Percentiles rank a stretch among this genome's conserved stretches.
These are phyloP conservation scores for Exophiala phaeomuriformis DNA, from an alignment of 2,329 filamentous ascomycete genomes.

Conservation along the genomic window DNA sequence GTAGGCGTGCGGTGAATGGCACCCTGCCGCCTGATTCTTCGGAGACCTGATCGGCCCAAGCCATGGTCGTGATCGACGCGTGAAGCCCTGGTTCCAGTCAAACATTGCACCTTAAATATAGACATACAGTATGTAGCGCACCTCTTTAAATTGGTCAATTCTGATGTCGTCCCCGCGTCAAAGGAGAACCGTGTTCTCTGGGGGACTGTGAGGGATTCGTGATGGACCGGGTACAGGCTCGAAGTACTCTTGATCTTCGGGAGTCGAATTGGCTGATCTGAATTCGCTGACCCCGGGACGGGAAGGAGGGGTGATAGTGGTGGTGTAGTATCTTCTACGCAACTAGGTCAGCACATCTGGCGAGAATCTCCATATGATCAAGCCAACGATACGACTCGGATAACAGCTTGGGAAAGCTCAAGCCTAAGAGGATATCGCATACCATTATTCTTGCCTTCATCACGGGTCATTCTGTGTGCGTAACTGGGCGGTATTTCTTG, in stretches of 20 bases:
- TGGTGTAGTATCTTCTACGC: slow-evolving; percentile 17
- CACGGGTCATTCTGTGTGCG: slow-evolving; percentile 18
- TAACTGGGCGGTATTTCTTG: slow-evolving; percentile 4
- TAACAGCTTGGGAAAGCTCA: background rate
- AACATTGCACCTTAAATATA: background rate
- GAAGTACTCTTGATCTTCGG: slow-evolving; percentile 46
- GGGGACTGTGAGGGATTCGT: slow-evolving; percentile 51
- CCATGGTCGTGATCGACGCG: slow-evolving; percentile 86
- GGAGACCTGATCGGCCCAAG: slow-evolving; percentile 74
- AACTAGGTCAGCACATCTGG: slow-evolving; percentile 4
- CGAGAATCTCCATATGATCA: background rate
- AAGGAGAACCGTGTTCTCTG: slow-evolving; percentile 66
- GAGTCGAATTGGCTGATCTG: slow-evolving; percentile 27
- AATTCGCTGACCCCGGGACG: slow-evolving; percentile 8
- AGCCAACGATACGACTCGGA: background rate
- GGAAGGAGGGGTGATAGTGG: slow-evolving; percentile 17
- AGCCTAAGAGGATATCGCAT: background rate
- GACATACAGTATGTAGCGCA: slow-evolving; percentile 39
- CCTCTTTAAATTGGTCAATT: slow-evolving; percentile 68
- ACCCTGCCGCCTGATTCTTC: slow-evolving; percentile 82
- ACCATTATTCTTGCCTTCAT: slow-evolving; percentile 17
- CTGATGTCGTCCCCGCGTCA: slow-evolving; percentile 59
- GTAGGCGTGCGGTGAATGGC: slow-evolving; percentile 57
- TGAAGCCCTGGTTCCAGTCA: slow-evolving; percentile 55
- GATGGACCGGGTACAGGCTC: slow-evolving; percentile 39